Base-by-base conservation (phyloP, 176 grass and related monocot species). In the Cymbopogon citratus region DNA sequence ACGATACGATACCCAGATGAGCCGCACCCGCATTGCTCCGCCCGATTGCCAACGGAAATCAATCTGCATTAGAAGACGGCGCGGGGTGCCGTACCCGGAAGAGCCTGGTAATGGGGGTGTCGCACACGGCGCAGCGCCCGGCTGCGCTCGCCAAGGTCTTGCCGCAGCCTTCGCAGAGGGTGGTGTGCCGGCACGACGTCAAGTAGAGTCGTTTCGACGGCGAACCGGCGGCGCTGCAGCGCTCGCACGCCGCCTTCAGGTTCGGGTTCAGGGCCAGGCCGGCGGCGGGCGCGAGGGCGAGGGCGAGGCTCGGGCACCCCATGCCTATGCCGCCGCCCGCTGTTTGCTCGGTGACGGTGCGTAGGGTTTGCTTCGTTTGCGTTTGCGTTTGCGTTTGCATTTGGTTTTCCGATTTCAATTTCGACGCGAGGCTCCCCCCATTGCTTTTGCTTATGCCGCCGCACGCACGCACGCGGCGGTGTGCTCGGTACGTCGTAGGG, bases 111-210 rank as follows among this genome's bases (percentile, higher is more conserved):
- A 94, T 63, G 34, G 84, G 84, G 54, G 92, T 36, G 43, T 70
- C 70, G 76, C 95, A 97, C 78, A 92, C 41, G 41, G 48, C 38
- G 82, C 92, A 94, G 33, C 81, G 65, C 1, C 38, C 38, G 81
- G 81, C 66, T 46, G 63, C 66, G 27, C 60, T 80, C 13, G 86
- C 95, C 95, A 87, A 80, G 71, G 77, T 21, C 46, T 68, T 73
- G 81, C 86, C 95, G 62, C 92, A 98, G 60, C 76, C 73, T 66
- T 44, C 35, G 84, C 90, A 94, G 70, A 98, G 86, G 7, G 95
- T 98, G 59, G 80, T 78, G 92, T 93, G 95, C 70, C 90, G 86
- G 88, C 92, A 94, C 3, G 63, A 63, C 71, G 78, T 92, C 33
- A 80, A 80, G 83, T 92, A 92, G 59, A 97, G 91, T 16, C 89